Evolutionary conservation across 129 eudicot genomes (phyloP).

Genomic region (Mikania micrantha): DNA sequence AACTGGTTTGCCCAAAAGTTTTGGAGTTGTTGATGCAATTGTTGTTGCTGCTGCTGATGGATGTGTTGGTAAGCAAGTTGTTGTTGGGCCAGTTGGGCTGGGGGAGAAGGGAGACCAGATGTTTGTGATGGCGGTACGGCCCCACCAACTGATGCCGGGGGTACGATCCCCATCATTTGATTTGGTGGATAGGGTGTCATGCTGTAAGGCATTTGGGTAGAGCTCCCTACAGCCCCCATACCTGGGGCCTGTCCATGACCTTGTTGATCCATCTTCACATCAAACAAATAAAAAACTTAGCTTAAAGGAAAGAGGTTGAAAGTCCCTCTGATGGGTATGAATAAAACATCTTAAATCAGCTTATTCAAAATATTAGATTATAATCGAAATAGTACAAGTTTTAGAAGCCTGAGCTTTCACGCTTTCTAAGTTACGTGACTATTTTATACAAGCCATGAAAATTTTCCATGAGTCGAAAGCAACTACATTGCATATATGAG

Average conservation of each 20-base stretch:
- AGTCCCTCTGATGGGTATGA: background rate
- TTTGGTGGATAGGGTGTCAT: constrained; percentile 63
- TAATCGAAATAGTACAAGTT: background rate
- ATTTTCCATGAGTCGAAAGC: background rate
- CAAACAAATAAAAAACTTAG: background rate
- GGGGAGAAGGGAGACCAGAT: constrained; percentile 53
- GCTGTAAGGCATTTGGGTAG: constrained; percentile 62
- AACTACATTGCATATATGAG: background rate
- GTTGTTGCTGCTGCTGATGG: constrained; percentile 90
- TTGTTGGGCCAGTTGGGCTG: constrained; percentile 78
- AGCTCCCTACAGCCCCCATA: constrained; percentile 43
- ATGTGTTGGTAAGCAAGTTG: constrained; percentile 93
- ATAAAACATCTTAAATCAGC: background rate
- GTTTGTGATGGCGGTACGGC: constrained; percentile 55
- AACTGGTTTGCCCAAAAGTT: constrained; percentile 73
- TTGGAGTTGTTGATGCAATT: constrained; percentile 77
- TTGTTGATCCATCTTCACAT: constrained; percentile 71
- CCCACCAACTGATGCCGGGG: constrained; percentile 57
- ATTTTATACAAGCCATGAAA: background rate
- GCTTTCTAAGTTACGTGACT: background rate
- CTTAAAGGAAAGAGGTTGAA: background rate
- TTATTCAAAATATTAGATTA: background rate
- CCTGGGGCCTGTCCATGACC: constrained; percentile 68
- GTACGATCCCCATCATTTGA: constrained; percentile 64
- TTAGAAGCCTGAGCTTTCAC: background rate